A percentile compares a stretch with the other conserved stretches of the same genome.
Evolutionary conservation across 768 basidiomycete species (phyloP).

Genomic region (Collybia sordida): DNA sequence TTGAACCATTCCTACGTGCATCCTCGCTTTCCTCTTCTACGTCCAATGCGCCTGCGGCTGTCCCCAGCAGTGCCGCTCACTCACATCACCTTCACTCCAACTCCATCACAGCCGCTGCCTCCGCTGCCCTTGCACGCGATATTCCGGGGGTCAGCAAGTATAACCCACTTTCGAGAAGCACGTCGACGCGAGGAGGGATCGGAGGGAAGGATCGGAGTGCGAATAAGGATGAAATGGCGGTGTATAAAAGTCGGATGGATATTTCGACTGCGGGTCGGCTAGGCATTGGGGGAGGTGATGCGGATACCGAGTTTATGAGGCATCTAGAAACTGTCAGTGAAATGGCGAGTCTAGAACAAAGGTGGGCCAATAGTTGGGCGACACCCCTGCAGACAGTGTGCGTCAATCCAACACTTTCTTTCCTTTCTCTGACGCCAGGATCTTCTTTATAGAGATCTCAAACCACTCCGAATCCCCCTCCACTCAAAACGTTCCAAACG

Average conservation of each 20-base stretch:
- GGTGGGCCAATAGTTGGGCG: slow-evolving; percentile 83
- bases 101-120: slow-evolving; percentile 87
- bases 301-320: slow-evolving; percentile 69
- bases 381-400: slow-evolving; percentile 65
- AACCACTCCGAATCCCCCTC: slow-evolving; percentile 87
- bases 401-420: slow-evolving; percentile 17
- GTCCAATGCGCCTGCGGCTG: slow-evolving; percentile 40
- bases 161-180: slow-evolving; percentile 55
- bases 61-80: slow-evolving; percentile 49
- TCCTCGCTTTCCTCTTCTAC: slow-evolving; percentile 72
- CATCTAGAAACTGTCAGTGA: slow-evolving; percentile 60
- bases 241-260: slow-evolving; percentile 74
- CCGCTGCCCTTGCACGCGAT: slow-evolving; percentile 85
- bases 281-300: slow-evolving; percentile 62
- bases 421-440: neutral
- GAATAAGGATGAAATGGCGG: slow-evolving; percentile 76
- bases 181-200: slow-evolving; percentile 38
- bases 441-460: slow-evolving; percentile 59
- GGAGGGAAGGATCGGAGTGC: slow-evolving; percentile 61
- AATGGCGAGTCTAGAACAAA: slow-evolving; percentile 71
- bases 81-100: slow-evolving; percentile 77
- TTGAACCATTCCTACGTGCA: slow-evolving; percentile 91
- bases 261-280: slow-evolving; percentile 51
- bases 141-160: slow-evolving; percentile 82
- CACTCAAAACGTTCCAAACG: slow-evolving; percentile 95